Conservation (phyloP, 2,329 filamentous ascomycete species). For the Stemphylium beticola region DNA sequence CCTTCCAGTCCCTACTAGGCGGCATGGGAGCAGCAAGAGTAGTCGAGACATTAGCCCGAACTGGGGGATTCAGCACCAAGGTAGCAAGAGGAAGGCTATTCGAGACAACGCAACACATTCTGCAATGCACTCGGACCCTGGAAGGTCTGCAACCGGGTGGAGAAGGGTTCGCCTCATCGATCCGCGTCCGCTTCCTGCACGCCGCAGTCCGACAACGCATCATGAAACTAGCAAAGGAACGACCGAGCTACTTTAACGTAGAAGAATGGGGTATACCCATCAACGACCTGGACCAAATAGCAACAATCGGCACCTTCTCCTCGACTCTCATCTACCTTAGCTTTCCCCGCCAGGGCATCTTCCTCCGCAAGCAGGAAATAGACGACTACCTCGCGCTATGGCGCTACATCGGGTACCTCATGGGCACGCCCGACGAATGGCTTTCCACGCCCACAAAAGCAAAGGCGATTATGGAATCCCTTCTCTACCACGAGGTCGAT, state of each 20-base stretch:
- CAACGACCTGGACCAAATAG: slow-evolving; percentile 77
- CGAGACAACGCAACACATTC: slow-evolving; percentile 77
- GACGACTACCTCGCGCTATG: slow-evolving; percentile 76
- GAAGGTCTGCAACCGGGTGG: slow-evolving; percentile 72
- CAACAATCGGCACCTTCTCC: slow-evolving; percentile 74
- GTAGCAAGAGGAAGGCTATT: slow-evolving; percentile 70
- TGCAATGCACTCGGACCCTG: slow-evolving; percentile 71
- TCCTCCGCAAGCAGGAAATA: slow-evolving; percentile 65
- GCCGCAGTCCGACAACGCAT: slow-evolving; percentile 71
- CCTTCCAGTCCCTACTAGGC: slow-evolving; percentile 70
- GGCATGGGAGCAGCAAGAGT: slow-evolving; percentile 76
- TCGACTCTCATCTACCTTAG: slow-evolving; percentile 70
- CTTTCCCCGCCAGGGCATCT: slow-evolving; percentile 76
- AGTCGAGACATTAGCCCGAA: slow-evolving; percentile 75
- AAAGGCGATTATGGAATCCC: slow-evolving; percentile 69
- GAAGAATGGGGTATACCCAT: slow-evolving; percentile 69
- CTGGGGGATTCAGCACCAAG: slow-evolving; percentile 73
- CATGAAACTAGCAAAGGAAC: slow-evolving; percentile 61
- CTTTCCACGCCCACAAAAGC: slow-evolving; percentile 64
- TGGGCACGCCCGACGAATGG: slow-evolving; percentile 69
- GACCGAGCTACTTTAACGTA: slow-evolving; percentile 68
- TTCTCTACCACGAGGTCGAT: slow-evolving; percentile 69
- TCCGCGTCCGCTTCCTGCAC: slow-evolving; percentile 73
- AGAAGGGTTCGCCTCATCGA: slow-evolving; percentile 67
- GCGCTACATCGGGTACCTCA: slow-evolving; percentile 74